Evolutionary conservation across 2,329 filamentous ascomycete genomes (phyloP).

Genomic region (Stemphylium beticola): DNA sequence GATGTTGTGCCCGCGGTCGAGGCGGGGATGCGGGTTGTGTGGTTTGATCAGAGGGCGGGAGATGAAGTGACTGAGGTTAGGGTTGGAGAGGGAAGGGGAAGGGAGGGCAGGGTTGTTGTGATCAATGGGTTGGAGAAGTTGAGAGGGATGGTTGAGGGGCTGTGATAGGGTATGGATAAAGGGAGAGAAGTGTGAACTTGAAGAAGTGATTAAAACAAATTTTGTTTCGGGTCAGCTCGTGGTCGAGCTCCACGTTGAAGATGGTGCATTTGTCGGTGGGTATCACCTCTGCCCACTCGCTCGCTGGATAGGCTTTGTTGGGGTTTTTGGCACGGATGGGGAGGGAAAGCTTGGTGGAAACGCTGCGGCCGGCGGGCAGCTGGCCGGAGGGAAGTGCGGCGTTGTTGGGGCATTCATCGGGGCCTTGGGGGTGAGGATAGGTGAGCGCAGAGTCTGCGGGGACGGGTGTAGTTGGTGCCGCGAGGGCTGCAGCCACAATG

Average conservation of each 20-base stretch:
- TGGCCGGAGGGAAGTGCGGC: constrained; percentile 27
- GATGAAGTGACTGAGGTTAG: not conserved
- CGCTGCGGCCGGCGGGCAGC: constrained; percentile 26
- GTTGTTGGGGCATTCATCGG: constrained; percentile 26
- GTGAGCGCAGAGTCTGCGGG: constrained; percentile 15
- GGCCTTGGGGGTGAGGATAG: constrained; percentile 5
- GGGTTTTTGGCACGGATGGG: constrained; percentile 30
- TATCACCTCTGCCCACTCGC: constrained; percentile 27
- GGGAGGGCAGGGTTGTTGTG: not conserved
- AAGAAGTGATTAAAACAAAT: constrained; percentile 41
- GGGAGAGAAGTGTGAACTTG: constrained; percentile 18
- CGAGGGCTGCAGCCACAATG: constrained; percentile 47
- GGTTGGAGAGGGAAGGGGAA: not conserved
- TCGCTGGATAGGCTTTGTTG: constrained; percentile 24
- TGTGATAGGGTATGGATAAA: not conserved
- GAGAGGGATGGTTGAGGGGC: not conserved
- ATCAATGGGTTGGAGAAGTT: not conserved
- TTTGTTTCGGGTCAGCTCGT: constrained; percentile 28
- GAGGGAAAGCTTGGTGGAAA: constrained; percentile 28
- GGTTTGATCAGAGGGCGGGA: not conserved
- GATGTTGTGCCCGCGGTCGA: not conserved
- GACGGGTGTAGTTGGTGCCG: constrained; percentile 40
- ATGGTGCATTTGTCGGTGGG: constrained; percentile 40
- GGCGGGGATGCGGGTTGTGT: not conserved
- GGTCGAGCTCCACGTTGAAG: constrained; percentile 37